These are phyloP conservation scores for Talaromyces sp. DNA, from an alignment of 2,329 filamentous ascomycete species.

Conservation along the genomic window DNA sequence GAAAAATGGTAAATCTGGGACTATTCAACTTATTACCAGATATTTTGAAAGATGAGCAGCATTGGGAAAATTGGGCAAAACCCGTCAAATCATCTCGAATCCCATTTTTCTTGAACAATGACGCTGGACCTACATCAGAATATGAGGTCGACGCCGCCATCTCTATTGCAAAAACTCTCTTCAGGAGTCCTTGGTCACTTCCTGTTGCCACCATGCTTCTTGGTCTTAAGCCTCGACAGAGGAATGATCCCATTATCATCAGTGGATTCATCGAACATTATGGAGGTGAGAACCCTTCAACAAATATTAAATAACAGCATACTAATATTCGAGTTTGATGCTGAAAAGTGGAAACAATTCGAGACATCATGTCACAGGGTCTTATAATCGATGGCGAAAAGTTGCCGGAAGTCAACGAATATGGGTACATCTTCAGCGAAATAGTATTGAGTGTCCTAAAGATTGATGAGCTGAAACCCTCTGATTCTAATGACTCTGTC, in stretches of 20 bases:
- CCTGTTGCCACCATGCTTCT: neutral
- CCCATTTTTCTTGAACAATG: neutral
- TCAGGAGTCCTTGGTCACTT: neutral
- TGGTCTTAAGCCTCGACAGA: neutral
- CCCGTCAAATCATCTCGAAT: neutral
- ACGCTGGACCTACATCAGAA: neutral
- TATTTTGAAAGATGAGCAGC: neutral
- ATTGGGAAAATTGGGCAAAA: neutral
- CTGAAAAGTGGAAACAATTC: neutral
- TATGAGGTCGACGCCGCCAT: neutral
- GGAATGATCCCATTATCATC: neutral
- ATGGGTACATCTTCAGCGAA: neutral
- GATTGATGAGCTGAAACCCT: too few species aligned
- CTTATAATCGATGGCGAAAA: neutral
- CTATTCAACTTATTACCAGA: neutral
- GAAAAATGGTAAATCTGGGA: neutral
- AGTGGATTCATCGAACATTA: neutral
- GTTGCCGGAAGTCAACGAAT: neutral
- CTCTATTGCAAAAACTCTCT: neutral
- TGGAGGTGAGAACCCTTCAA: neutral
- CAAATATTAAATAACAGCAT: neutral
- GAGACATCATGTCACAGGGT: neutral
- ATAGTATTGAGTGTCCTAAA: neutral
- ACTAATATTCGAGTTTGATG: neutral
- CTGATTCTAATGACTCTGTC: neutral